phyloP scores from a whole-genome alignment of 805 yeast genomes.

The Blastobotrys attinorum region DNA sequence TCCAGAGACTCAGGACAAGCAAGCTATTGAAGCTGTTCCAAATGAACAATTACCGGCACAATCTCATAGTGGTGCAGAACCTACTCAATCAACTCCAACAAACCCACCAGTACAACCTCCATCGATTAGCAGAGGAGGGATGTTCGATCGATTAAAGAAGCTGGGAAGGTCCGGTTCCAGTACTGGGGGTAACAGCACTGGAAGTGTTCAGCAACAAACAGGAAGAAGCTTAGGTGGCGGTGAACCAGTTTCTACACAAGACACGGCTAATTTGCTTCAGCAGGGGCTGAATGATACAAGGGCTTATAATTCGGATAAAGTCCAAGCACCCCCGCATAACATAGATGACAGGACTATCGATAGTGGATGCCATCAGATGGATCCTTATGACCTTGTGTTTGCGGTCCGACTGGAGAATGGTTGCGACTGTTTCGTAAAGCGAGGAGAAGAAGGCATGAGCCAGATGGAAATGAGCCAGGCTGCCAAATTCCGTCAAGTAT shows the following conservation, averaged over 20 bases:
- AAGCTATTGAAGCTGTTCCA: neutral
- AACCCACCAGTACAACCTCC: neutral
- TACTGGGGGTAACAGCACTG: no score
- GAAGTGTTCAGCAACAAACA: neutral
- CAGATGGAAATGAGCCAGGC: conserved; percentile 11
- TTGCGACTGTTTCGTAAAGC: conserved; percentile 4
- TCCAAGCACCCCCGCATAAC: neutral
- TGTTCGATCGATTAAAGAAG: conserved; percentile 1
- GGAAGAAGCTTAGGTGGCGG: neutral
- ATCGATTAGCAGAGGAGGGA: neutral
- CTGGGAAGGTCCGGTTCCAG: neutral
- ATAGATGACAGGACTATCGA: conserved; percentile 2
- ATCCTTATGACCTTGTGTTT: conserved; percentile 4
- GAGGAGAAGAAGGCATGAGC: neutral
- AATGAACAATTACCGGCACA: neutral
- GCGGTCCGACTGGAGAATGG: conserved; percentile 5
- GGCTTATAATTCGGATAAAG: neutral
- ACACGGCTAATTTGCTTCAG: neutral
- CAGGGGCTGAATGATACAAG: neutral
- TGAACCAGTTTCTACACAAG: neutral
- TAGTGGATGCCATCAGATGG: conserved; percentile 5
- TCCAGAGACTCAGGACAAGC: neutral
- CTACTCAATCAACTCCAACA: neutral
- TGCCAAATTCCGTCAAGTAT: conserved; percentile 12
- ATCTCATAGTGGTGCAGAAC: neutral